A percentile compares a stretch with the other conserved stretches of the same genome.
These are phyloP conservation scores for Neurospora tetrasperma DNA, from an alignment of 495 filamentous ascomycete genomes.

Conservation along the genomic window DNA sequence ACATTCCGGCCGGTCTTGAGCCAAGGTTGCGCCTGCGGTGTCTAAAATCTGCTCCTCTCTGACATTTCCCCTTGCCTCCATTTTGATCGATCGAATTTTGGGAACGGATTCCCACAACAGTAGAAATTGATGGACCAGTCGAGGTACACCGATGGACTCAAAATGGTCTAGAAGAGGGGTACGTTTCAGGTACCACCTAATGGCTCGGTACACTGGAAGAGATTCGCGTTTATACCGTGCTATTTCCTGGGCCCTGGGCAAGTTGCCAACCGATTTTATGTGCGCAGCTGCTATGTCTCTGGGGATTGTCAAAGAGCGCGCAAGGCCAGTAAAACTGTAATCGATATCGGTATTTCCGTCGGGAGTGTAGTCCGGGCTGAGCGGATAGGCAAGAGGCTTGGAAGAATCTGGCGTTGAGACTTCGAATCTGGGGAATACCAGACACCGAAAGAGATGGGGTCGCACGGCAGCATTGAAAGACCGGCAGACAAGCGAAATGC, in stretches of 20 bases:
- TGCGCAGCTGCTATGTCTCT: background rate
- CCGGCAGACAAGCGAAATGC: background rate
- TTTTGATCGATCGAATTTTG: background rate
- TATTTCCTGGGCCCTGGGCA: background rate
- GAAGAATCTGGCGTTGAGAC: background rate
- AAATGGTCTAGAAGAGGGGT: background rate
- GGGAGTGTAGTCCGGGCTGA: background rate
- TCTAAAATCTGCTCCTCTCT: background rate
- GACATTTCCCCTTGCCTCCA: background rate
- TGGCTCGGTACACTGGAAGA: background rate
- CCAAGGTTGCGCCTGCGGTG: background rate
- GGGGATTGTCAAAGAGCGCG: background rate
- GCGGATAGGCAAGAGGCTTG: background rate
- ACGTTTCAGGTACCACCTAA: background rate
- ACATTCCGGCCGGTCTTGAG: background rate
- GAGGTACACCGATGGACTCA: background rate
- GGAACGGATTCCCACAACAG: background rate
- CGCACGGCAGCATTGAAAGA: background rate
- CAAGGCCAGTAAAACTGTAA: fast-evolving
- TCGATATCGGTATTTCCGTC: background rate
- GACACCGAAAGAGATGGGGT: background rate
- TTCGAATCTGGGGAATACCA: background rate
- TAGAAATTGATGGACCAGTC: background rate
- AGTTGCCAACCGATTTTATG: background rate
- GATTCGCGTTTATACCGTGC: background rate